A percentile compares a stretch with the other conserved stretches of the same genome.
phyloP scores from a whole-genome alignment of 2,329 filamentous ascomycete genomes.

The Fusarium tanahbumbuense region DNA sequence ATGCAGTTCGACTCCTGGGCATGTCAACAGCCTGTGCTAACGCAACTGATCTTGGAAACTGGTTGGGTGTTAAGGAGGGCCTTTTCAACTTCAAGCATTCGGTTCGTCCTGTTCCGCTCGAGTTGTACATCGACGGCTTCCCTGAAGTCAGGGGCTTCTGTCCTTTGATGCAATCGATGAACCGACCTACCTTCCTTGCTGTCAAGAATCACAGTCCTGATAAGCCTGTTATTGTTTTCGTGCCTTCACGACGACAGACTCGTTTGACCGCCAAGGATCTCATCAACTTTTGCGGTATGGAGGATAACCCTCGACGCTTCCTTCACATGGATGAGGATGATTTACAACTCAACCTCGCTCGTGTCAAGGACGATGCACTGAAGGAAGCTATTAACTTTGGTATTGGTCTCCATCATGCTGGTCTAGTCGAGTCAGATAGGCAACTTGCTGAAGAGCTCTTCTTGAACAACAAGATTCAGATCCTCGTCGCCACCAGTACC shows the following conservation, averaged over 20 bases:
- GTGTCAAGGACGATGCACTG: conserved; percentile 92
- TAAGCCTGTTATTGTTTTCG: conserved; percentile 98
- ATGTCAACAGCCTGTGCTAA: conserved; percentile 99
- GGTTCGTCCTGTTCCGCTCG: conserved; percentile 92
- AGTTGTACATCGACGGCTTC: conserved; percentile 98
- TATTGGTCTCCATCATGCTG: conserved; percentile 96
- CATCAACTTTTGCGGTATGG: conserved; percentile 98
- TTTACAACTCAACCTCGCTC: conserved; percentile 83
- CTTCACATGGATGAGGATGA: conserved; percentile 96
- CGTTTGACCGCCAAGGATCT: conserved; percentile 94
- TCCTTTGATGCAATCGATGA: conserved; percentile 99
- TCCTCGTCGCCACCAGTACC: conserved; percentile 94
- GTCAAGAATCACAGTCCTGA: conserved; percentile 97
- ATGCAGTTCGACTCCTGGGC: conserved; percentile 88
- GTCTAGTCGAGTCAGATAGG: conserved; percentile 93
- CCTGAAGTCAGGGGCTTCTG: conserved; percentile 96
- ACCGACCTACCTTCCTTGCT: conserved; percentile 93
- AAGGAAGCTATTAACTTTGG: conserved; percentile 96
- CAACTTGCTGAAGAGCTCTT: conserved; percentile 94
- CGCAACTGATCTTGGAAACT: conserved; percentile 91
- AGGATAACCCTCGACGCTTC: conserved; percentile 95
- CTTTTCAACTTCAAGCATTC: conserved; percentile 98
- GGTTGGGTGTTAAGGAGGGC: conserved; percentile 95
- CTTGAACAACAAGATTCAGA: conserved; percentile 97
- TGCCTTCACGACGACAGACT: conserved; percentile 94